Evolutionary conservation across 176 grass and related monocot genomes (phyloP), one percentile per base, ranked within the genome.

Genomic region (Carex littledalei): DNA sequence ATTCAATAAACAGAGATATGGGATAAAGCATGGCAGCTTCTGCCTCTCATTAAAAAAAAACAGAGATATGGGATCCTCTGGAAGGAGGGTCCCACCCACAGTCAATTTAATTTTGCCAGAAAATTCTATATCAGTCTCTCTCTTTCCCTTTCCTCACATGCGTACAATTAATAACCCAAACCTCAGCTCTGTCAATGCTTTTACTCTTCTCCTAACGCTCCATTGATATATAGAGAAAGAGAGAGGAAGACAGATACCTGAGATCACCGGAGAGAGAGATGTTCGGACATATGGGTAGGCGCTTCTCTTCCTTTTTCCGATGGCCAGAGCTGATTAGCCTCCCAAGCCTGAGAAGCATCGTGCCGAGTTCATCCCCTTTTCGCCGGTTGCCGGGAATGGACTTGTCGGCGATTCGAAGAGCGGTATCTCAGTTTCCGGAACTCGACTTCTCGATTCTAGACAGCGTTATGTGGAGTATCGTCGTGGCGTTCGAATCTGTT

Each of bases 401-500:
- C 34, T 34, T 84, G 78, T 85, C 65, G 52, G 77, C 79, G 2
- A 21, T 86, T 81, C 14, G 71, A 37, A 65, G 72, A 1, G 54
- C 26, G 34, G 52, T 82, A 8, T 84, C 85, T 75, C 84, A 67
- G 79, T 97, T 90, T 81, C 92, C 79, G 21, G 90, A 79, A 78
- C 81, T 97, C 53, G 84, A 88, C 50, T 81, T 89, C 50, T 64
- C 67, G 1, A 57, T 94, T 26, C 81, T 88, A 16, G 92, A 92
- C 78, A 70, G 88, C 54, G 81, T 90, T 68, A 83, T 91, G 63
- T 94, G 94, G 94, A 89, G 89, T 63, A 63, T 94, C 72, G 77
- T 97, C 74, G 86, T 88, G 55, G 92, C 87, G 76, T 45, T 97
- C 53, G 92, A 94, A 81, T 94, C 94, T 60, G 85, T 97, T 73